Base-by-base conservation (phyloP, 345 rosid species). In the Brassica carinata region DNA sequence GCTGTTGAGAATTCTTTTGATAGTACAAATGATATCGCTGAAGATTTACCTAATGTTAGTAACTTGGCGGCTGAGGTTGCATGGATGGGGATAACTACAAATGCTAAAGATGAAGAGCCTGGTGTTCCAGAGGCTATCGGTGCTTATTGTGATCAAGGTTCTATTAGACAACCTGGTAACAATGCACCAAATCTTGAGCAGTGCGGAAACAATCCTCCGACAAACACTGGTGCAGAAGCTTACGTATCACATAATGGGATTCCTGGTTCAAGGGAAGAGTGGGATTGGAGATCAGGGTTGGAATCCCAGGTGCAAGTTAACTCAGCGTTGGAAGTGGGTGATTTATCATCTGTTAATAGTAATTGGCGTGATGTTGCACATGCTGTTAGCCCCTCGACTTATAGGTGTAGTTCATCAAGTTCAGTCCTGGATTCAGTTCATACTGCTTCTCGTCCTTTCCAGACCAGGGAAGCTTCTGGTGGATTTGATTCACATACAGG, bases 311-410 rank as follows among this genome's bases (percentile, higher is more conserved):
- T 67, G 29, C 73, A 59, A 45, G 71, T 48, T 31, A 78, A 64
- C 57, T 57, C 78, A 38, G 65, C 58, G 34, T 77, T 86, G 48
- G 87, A 83, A 76, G 83, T 85, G 68, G 94, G 90, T 77, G 93
- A 87, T 83, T n/a, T 91, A 43, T 63, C 90, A 77, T 85, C 91
- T 70, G 87, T 87, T 74, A 87, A 87, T 81, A 87, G 57, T 77
- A 92, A 83, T 68, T 83, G 94, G 80, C 86, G 74, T 17, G 85
- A 85, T 64, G 88, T 85, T 85, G 92, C 90, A 5, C 91, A 89
- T 74, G 87, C 83, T 26, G 81, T 78, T 55, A 85, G 77, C 51
- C 86, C 30, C 68, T 79, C 88, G 34, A 45, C 70, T 38, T 82
- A 57, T 85, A 61, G 83, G 66, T 84, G 86, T 29, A 85, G 79